Evolutionary conservation across 768 basidiomycete genomes (phyloP).

Genomic region (Agaricus sinodeliciosus): DNA sequence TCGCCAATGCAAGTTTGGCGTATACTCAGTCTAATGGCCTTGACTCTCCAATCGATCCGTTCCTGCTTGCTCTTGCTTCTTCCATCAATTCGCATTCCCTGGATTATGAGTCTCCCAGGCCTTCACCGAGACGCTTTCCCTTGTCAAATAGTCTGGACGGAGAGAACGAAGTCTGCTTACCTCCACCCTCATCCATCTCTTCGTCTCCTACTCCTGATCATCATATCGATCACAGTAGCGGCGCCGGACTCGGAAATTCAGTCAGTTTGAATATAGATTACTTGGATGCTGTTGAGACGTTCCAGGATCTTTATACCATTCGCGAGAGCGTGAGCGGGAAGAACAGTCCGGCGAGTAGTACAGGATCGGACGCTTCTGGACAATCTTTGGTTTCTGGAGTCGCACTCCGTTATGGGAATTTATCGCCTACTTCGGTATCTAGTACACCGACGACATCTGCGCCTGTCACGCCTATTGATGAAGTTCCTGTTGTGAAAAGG

Average conservation of each 20-base stretch:
- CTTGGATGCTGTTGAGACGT: constrained; percentile 1
- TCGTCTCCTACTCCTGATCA: neutral
- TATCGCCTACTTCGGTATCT: neutral
- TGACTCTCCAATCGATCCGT: constrained; percentile 2
- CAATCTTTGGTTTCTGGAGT: neutral
- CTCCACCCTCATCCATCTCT: neutral
- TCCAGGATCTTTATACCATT: neutral
- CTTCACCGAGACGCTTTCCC: neutral
- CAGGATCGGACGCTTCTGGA: constrained; percentile 3
- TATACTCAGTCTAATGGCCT: neutral
- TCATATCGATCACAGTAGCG: neutral
- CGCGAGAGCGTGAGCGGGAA: neutral
- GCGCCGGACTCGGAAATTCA: neutral
- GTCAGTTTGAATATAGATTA: constrained; percentile 1
- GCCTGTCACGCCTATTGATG: constrained; percentile 5
- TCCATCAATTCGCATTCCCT: constrained; percentile 2
- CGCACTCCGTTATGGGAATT: neutral
- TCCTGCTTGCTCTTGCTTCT: constrained; percentile 3
- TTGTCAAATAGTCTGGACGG: neutral
- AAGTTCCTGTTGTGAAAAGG: neutral
- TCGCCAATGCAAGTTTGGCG: neutral
- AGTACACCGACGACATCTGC: constrained; percentile 3
- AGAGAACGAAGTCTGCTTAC: neutral
- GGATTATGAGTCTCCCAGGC: neutral
- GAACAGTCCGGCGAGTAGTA: constrained; percentile 9